A percentile compares a stretch with the other conserved stretches of the same genome.
Evolutionary conservation across 306 rosid genomes (phyloP).

Genomic region (Prunus dulcis): DNA sequence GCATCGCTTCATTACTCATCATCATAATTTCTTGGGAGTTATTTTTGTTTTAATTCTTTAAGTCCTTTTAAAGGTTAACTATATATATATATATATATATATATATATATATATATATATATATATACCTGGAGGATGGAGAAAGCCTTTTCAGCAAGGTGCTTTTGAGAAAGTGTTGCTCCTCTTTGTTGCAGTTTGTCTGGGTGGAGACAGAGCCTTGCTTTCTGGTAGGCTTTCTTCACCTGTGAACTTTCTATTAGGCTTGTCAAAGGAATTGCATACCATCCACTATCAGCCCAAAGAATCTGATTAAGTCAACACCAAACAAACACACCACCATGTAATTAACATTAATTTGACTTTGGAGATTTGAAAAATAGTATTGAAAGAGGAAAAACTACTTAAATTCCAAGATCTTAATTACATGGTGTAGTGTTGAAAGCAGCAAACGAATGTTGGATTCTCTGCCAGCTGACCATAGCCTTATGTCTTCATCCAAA

Average conservation of each 20-base stretch:
- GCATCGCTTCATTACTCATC: not conserved
- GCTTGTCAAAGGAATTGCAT: slow-evolving; percentile 49
- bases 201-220: slow-evolving; percentile 86
- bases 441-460: slow-evolving; percentile 71
- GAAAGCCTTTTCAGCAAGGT: slow-evolving; percentile 70
- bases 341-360: not conserved
- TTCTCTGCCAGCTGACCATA: slow-evolving; percentile 90
- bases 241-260: slow-evolving; percentile 63
- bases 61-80: not conserved
- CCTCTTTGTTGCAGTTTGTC: slow-evolving; percentile 95
- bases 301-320: slow-evolving; percentile 52
- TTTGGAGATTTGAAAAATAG: not conserved
- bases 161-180: slow-evolving; percentile 67
- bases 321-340: slow-evolving; percentile 16
- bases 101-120: not conserved
- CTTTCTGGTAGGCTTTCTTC: slow-evolving; percentile 84
- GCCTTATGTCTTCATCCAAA: slow-evolving; percentile 61
- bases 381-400: not conserved
- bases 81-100: not conserved
- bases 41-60: not conserved
- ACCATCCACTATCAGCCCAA: slow-evolving; percentile 77
- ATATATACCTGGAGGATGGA: slow-evolving; percentile 70
- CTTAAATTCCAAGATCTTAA: slow-evolving; percentile 31
- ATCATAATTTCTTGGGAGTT: not conserved
- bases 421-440: slow-evolving; percentile 76